Evolutionary conservation across 2,329 filamentous ascomycete genomes (phyloP).

Genomic region (Alternaria tenuissima): DNA sequence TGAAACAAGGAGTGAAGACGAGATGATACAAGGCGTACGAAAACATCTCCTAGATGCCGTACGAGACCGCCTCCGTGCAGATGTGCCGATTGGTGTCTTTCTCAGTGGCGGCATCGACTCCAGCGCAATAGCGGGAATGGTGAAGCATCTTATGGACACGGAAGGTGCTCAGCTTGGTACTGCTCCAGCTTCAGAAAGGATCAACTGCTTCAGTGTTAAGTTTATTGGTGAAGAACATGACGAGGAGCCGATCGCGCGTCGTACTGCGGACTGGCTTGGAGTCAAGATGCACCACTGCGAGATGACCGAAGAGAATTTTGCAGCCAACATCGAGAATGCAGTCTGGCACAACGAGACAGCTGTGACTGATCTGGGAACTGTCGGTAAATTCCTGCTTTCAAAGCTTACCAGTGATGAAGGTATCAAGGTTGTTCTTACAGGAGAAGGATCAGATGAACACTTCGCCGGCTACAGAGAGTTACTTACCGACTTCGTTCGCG

Average conservation of each 20-base stretch:
- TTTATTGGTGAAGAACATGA: constrained; percentile 59
- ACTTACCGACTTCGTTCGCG: constrained; percentile 58
- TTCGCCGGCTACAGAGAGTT: constrained; percentile 63
- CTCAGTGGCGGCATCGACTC: constrained; percentile 67
- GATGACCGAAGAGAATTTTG: constrained; percentile 54
- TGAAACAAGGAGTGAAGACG: constrained; percentile 58
- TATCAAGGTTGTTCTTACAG: constrained; percentile 64
- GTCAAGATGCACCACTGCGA: constrained; percentile 54
- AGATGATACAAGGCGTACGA: constrained; percentile 61
- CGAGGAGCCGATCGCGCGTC: constrained; percentile 53
- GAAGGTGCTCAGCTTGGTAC: constrained; percentile 57
- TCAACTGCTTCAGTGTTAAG: constrained; percentile 61
- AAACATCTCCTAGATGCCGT: constrained; percentile 61
- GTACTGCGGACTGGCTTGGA: constrained; percentile 59
- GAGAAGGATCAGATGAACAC: constrained; percentile 63
- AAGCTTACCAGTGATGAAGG: constrained; percentile 56
- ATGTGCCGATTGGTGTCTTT: constrained; percentile 66
- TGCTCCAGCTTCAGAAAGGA: constrained; percentile 38
- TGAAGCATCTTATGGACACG: constrained; percentile 56
- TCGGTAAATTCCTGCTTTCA: constrained; percentile 62
- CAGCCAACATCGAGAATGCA: constrained; percentile 54
- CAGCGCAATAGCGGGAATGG: constrained; percentile 65
- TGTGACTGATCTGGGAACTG: constrained; percentile 61
- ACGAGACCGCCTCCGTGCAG: constrained; percentile 62
- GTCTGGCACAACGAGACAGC: constrained; percentile 57